A percentile compares a stretch with the other conserved stretches of the same genome.
phyloP scores from a whole-genome alignment of 140 eudicot genomes.

The Oenanthe javanica region DNA sequence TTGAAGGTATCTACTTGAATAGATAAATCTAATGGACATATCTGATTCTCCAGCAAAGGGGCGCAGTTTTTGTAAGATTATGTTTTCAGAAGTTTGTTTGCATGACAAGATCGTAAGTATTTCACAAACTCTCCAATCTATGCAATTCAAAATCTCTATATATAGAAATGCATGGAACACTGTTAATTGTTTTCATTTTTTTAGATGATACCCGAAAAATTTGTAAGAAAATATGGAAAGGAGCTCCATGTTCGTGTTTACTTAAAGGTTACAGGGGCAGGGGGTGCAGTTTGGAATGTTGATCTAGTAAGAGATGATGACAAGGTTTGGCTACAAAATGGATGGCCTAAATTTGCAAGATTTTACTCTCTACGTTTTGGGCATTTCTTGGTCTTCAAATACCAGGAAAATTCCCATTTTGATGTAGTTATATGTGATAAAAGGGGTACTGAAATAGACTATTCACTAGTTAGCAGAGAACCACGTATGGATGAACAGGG shows the following conservation, averaged over 20 bases:
- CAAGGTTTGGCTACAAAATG: constrained; percentile 16
- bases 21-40: not conserved
- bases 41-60: not conserved
- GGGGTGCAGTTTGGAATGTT: constrained; percentile 9
- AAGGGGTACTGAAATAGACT: constrained; percentile 21
- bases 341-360: constrained; percentile 21
- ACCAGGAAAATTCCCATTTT: constrained; percentile 15
- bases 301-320: constrained; percentile 5
- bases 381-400: constrained; percentile 17
- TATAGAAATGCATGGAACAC: not conserved
- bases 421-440: constrained; percentile 13
- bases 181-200: not conserved
- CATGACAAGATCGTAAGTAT: not conserved
- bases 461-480: not conserved
- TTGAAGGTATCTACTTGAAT: not conserved
- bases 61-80: not conserved
- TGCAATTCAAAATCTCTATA: not conserved
- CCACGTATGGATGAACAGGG: not conserved
- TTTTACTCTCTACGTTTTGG: constrained; percentile 12
- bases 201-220: constrained; percentile 17
- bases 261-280: not conserved
- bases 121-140: not conserved
- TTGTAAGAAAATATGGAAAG: not conserved
- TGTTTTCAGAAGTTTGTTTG: not conserved
- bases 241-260: not conserved